Conservation (phyloP, 2,329 filamentous ascomycete species). For the Microascus cirrosus region DNA sequence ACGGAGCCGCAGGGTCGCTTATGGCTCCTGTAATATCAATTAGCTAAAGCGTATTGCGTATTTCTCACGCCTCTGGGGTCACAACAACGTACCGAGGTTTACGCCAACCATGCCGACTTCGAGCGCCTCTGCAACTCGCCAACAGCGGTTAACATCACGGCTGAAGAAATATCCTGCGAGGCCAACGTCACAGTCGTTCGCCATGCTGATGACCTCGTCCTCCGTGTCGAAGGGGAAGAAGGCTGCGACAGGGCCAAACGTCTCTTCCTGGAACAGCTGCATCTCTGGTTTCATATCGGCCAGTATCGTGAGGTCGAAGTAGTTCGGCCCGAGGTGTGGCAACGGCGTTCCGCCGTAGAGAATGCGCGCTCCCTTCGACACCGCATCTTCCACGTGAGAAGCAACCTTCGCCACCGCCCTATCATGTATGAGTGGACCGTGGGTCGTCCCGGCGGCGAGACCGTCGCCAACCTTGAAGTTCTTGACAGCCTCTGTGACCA, state of each 20-base stretch:
- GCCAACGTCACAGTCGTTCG: constrained; percentile 76
- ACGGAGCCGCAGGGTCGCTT: constrained; percentile 47
- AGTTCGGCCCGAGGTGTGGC: constrained; percentile 68
- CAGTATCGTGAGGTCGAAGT: constrained; percentile 83
- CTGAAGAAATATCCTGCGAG: constrained; percentile 93
- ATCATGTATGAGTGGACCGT: constrained; percentile 77
- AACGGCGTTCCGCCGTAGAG: constrained; percentile 65
- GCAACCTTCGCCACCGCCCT: constrained; percentile 73
- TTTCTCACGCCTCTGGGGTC: no score
- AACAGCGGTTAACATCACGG: constrained; percentile 44
- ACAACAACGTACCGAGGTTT: constrained; percentile 50
- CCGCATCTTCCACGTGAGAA: constrained; percentile 68
- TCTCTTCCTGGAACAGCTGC: constrained; percentile 79
- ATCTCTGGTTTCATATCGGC: constrained; percentile 78
- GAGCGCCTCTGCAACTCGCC: constrained; percentile 54
- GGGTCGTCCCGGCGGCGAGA: constrained; percentile 59
- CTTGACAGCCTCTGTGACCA: constrained; percentile 61
- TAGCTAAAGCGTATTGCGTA: not conserved
- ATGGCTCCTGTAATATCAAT: constrained; percentile 20
- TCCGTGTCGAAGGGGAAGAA: constrained; percentile 84
- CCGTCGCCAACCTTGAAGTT: constrained; percentile 67
- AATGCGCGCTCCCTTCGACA: constrained; percentile 65
- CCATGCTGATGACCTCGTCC: constrained; percentile 73
- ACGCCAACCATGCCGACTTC: constrained; percentile 84
- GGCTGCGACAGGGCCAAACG: constrained; percentile 87